Percentiles rank a stretch among this genome's conserved stretches.
Evolutionary conservation across 225 moss, liverwort and hornwort genomes (phyloP).

Genomic region (Asterella californica): DNA sequence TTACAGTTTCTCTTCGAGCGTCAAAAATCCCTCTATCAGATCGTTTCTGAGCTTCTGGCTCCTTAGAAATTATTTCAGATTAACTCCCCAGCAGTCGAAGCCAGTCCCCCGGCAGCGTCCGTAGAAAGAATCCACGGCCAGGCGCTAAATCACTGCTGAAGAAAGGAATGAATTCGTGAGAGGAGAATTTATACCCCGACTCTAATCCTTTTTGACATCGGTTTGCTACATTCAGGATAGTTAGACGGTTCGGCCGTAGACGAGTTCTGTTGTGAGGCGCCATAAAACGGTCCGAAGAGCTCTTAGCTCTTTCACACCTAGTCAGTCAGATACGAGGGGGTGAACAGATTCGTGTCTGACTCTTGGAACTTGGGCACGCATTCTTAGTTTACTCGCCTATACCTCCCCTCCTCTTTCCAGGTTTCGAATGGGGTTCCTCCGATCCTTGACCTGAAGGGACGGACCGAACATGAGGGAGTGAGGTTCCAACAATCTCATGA

Average conservation of each 20-base stretch:
- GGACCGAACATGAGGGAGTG: background rate
- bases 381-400: background rate
- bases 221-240: background rate
- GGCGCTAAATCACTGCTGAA: background rate
- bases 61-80: background rate
- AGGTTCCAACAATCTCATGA: background rate
- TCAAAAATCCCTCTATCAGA: background rate
- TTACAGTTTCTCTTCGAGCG: no score
- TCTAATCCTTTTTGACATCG: background rate
- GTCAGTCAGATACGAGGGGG: slow-evolving; percentile 21
- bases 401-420: background rate
- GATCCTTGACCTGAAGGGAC: background rate
- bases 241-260: background rate
- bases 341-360: slow-evolving; percentile 12
- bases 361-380: background rate
- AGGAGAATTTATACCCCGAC: background rate
- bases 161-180: background rate
- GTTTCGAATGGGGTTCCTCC: background rate
- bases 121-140: background rate
- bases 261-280: background rate
- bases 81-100: background rate
- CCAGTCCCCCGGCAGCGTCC: no score
- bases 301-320: slow-evolving; percentile 6
- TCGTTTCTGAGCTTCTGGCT: background rate
- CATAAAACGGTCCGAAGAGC: background rate